Evolutionary conservation across 2,329 filamentous ascomycete genomes (phyloP), one percentile per base, ranked within the genome.

Genomic region (Pezicula rhizophila): DNA sequence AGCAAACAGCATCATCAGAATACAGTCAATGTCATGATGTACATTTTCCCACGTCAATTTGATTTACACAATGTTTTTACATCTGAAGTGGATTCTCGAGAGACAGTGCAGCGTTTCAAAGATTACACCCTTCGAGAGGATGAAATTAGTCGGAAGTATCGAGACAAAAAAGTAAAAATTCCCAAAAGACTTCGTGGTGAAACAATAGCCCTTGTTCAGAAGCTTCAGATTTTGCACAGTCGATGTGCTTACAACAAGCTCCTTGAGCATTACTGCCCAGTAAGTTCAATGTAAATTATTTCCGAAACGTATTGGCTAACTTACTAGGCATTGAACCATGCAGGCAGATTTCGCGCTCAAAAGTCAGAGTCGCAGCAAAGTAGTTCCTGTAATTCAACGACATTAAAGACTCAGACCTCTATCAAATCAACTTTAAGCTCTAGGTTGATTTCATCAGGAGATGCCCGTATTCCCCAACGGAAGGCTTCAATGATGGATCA

Each of bases 21-120:
- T 53, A 87, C 82, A 0, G 62, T 82, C 10, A 87, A 86, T 57
- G 68, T 95, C 17, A 80, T 96, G 78, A 93, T 92, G 73, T 92
- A 97, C 66, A 83, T 99, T 1, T 99, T 99, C 58, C 93, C 93
- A 28, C 78, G 85, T 10, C 91, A 97, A 61, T 97, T 96, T 61
- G 80, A 81, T 12, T 71, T 99, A 3, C 89, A 95, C 62, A 99
- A 97, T 66, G 89, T 86, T n/a, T 96, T 97, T 63, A 89, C 83
- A 0, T 87, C 83, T 5, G 69, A 72, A 3, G 75, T 85, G 14
- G 78, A 93, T 63, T 64, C 63, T 18, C 76, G 69, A 43, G 79
- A 87, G 59, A 92, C 85, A 0, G 72, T 80, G 0, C 85, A 92
- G 58, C 78, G 78, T 23, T 84, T 92, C 60, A 87, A 89, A 60